These are phyloP conservation scores for Geosmithia morbida DNA, from an alignment of 2,329 filamentous ascomycete species.

Conservation along the genomic window DNA sequence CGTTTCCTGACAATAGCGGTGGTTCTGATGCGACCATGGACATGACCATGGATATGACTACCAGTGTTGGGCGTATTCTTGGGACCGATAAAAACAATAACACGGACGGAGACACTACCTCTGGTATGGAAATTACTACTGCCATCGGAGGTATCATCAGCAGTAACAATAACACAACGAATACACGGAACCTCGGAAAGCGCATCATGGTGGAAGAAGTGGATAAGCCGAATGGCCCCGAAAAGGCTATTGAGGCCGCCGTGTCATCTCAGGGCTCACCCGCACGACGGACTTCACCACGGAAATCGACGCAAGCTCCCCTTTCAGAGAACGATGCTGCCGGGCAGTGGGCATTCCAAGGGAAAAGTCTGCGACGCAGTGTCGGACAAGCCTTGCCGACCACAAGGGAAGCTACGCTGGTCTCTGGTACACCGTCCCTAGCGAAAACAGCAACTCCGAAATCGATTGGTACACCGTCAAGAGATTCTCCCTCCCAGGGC, in stretches of 20 bases:
- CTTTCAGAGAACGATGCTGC: conserved; percentile 31
- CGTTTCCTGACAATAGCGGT: conserved; percentile 17
- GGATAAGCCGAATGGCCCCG: conserved; percentile 29
- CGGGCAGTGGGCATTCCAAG: conserved; percentile 36
- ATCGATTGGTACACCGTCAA: background rate
- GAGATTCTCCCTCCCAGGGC: background rate
- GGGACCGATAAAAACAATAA: conserved; percentile 11
- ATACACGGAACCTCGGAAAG: conserved; percentile 27
- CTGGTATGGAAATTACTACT: conserved; percentile 55
- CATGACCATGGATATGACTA: conserved; percentile 45
- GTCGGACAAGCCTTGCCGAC: conserved; percentile 19
- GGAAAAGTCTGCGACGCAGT: conserved; percentile 33
- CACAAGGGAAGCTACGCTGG: conserved; percentile 17
- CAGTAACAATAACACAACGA: conserved; percentile 10
- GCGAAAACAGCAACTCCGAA: conserved; percentile 3
- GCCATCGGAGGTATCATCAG: conserved; percentile 48
- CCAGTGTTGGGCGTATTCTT: conserved; percentile 40
- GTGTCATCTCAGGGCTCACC: conserved; percentile 6
- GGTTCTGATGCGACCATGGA: conserved; percentile 17
- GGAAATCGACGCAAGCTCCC: background rate
- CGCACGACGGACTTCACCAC: conserved; percentile 14
- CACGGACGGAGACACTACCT: conserved; percentile 21
- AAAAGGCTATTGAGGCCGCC: conserved; percentile 18
- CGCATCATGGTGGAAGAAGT: conserved; percentile 44
- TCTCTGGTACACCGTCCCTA: conserved; percentile 10